These are phyloP conservation scores for Floccularia luteovirens DNA, from an alignment of 768 basidiomycete species.

Conservation along the genomic window DNA sequence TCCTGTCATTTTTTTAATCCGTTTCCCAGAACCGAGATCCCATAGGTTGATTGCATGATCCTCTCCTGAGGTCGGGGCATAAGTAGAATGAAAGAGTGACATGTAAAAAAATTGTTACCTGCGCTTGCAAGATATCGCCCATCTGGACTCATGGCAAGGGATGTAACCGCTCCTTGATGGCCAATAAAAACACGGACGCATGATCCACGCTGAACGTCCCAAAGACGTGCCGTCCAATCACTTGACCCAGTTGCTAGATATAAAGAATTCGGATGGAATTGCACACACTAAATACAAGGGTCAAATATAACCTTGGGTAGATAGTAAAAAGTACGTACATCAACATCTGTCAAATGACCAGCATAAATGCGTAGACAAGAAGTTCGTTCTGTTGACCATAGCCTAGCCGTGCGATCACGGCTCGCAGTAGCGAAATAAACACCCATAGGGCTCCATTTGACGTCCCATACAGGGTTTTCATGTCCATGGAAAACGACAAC, in stretches of 20 bases:
- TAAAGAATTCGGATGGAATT: constrained; percentile 96
- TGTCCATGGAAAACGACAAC: constrained; percentile 93
- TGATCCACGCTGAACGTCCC: constrained; percentile 95
- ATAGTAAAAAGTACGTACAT: constrained; percentile 50
- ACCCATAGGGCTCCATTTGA: constrained; percentile 97
- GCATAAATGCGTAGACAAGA: constrained; percentile 87
- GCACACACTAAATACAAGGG: constrained; percentile 58
- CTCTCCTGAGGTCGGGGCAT: constrained; percentile 43
- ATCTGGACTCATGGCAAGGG: constrained; percentile 87
- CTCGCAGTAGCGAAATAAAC: constrained; percentile 98
- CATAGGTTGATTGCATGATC: constrained; percentile 93
- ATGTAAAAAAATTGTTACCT: constrained; percentile 31
- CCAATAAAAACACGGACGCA: constrained; percentile 95
- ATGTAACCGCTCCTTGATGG: constrained; percentile 83
- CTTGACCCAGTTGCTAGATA: constrained; percentile 97
- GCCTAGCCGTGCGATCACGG: constrained; percentile 85
- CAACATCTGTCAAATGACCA: constrained; percentile 94
- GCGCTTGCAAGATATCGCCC: constrained; percentile 91
- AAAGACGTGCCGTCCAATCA: constrained; percentile 92
- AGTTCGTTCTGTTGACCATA: constrained; percentile 93
- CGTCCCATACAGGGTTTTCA: constrained; percentile 97
- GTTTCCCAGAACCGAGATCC: constrained; percentile 92
- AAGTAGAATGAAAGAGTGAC: constrained; percentile 1
- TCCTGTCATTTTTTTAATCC: constrained; percentile 94
- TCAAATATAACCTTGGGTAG: constrained; percentile 2